Base-by-base conservation (phyloP, 2,329 filamentous ascomycete genomes). In the Acrodontium crateriforme region DNA sequence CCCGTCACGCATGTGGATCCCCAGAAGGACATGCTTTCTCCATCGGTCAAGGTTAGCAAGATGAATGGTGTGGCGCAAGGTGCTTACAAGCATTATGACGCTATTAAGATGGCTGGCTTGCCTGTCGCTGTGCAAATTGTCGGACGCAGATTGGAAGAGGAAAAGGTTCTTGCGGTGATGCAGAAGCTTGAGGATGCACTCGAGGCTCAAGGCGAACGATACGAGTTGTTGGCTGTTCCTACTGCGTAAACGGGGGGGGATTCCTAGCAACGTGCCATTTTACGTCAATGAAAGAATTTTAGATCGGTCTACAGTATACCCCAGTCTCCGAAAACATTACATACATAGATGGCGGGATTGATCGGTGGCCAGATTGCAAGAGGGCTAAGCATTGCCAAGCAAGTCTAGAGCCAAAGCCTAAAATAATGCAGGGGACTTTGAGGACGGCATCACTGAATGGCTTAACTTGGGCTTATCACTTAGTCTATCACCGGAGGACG, bases 111-210 rank as follows among this genome's bases (percentile, higher is more conserved):
- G 85, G 76, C 82, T 25, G 85, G 84, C 1, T 59, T 94, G 21
- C 87, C 87, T 0, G 82, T 92, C 1, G 85, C 72, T 0, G 74
- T 94, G 6, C 84, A 93, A 54, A 65, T 92, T 14, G 75, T 92
- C 0, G 83, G 83, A 0, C 64, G 77, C 22, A 65, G 83, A 18
- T 57, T 91, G 43, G 76, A 89, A 48, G 84, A 93, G 52, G 83
- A 93, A 58, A 89, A 87, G 59, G 81, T 92, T 0, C 56, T 93
- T 27, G 72, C 76, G 0, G 65, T 78, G 9, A 92, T 92, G 83
- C 67, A 76, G 54, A 66, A 69, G 30, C 65, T 93, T 3, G 82
- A 93, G 54, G 67, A 74, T 35, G 78, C 78, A 1, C 54, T 93
- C 13, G 77, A 70, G 27, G 55, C 54, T 34, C 50, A 56, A 17